These are phyloP conservation scores for Seminavis robusta DNA, from an alignment of 108 stramenopile species.

Conservation along the genomic window DNA sequence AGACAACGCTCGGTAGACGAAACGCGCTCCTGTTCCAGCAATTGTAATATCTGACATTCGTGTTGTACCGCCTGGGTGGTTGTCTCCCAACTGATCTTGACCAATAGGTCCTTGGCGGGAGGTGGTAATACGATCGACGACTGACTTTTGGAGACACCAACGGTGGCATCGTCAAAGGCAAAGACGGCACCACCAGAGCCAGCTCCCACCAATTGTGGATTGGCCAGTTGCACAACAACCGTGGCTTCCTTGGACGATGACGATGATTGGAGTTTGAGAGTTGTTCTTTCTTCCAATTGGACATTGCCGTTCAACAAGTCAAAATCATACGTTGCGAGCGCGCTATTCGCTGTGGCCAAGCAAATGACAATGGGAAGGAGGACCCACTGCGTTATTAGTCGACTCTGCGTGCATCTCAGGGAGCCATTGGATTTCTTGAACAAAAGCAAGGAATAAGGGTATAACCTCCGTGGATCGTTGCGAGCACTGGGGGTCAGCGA, in stretches of 20 bases:
- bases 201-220: slow-evolving; percentile 29
- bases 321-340: too few species aligned
- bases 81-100: slow-evolving; percentile 70
- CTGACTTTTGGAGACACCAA: not conserved
- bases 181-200: slow-evolving; percentile 39
- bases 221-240: slow-evolving; percentile 4
- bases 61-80: slow-evolving; percentile 53
- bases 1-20: slow-evolving; percentile 52
- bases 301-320: too few species aligned
- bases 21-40: slow-evolving; percentile 30
- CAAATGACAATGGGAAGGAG: too few species aligned
- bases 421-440: too few species aligned
- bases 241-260: not conserved
- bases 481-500: too few species aligned
- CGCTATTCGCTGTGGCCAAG: too few species aligned
- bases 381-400: too few species aligned
- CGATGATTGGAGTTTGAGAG: not conserved
- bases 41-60: slow-evolving; percentile 51
- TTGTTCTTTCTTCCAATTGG: not conserved
- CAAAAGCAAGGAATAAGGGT: too few species aligned
- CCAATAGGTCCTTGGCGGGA: slow-evolving; percentile 18
- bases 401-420: too few species aligned
- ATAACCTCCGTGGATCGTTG: too few species aligned
- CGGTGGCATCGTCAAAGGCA: not conserved
- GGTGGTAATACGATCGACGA: not conserved